phyloP scores from a whole-genome alignment of 768 basidiomycete genomes.

The Stropharia rugosoannulata region DNA sequence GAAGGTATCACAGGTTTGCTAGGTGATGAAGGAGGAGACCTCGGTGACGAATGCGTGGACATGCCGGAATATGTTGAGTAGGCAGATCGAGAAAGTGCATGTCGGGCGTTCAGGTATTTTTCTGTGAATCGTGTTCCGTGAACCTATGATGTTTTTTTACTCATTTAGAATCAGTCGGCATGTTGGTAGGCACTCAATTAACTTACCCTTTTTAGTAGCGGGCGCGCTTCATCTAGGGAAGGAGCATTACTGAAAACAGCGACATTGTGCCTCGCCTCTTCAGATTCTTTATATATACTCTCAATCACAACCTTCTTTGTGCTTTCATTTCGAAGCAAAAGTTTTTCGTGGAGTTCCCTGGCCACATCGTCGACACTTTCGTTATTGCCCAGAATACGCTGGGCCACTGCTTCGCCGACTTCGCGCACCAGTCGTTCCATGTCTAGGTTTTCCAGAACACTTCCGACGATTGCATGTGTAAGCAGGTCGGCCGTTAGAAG shows the following conservation, averaged over 20 bases:
- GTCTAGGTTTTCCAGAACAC: slow-evolving; percentile 95
- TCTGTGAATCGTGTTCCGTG: slow-evolving; percentile 96
- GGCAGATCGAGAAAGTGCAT: slow-evolving; percentile 51
- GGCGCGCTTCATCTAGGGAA: slow-evolving; percentile 70
- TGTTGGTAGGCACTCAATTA: background rate
- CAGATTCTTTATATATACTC: slow-evolving; percentile 92
- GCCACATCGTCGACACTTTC: slow-evolving; percentile 98
- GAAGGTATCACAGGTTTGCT: slow-evolving; percentile 33
- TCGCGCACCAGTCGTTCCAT: slow-evolving; percentile 97
- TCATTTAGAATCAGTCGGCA: slow-evolving; percentile 2
- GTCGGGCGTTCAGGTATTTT: slow-evolving; percentile 83
- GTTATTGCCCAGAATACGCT: slow-evolving; percentile 88
- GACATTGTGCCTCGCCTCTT: slow-evolving; percentile 89
- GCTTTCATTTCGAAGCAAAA: slow-evolving; percentile 90
- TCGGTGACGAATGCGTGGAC: slow-evolving; percentile 39
- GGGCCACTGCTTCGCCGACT: slow-evolving; percentile 91
- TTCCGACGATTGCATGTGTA: slow-evolving; percentile 94
- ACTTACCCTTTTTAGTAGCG: slow-evolving; percentile 75
- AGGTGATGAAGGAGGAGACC: slow-evolving; percentile 43
- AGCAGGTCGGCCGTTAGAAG: slow-evolving; percentile 93
- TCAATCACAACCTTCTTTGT: slow-evolving; percentile 97
- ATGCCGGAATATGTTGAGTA: slow-evolving; percentile 53
- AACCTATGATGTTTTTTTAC: slow-evolving; percentile 50
- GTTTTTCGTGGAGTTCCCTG: slow-evolving; percentile 86
- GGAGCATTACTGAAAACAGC: slow-evolving; percentile 76